These are phyloP conservation scores for Syzygium aqueum DNA, from an alignment of 345 rosid species.

Conservation along the genomic window DNA sequence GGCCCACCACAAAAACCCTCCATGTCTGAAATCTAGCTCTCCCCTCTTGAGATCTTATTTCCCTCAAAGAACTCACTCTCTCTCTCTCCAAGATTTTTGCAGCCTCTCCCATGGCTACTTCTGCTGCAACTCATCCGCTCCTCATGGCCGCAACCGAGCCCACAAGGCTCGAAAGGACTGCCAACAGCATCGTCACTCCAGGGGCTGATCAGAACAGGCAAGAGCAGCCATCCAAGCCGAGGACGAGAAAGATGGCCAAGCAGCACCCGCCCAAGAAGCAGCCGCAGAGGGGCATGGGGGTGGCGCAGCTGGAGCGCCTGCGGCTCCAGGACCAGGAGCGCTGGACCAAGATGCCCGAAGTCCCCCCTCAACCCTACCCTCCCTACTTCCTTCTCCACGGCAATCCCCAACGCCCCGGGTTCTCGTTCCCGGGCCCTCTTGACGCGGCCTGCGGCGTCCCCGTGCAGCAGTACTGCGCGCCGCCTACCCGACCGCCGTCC, in stretches of 20 bases:
- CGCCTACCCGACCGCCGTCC: neutral
- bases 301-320: slow-evolving; percentile 55
- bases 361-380: neutral
- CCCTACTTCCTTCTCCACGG: neutral
- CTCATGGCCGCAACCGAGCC: neutral
- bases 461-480: slow-evolving; percentile 22
- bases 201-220: neutral
- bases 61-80: neutral
- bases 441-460: slow-evolving; percentile 16
- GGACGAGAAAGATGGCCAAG: slow-evolving; percentile 11
- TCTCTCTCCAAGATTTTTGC: neutral
- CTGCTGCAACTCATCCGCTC: neutral
- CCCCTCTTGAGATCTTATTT: neutral
- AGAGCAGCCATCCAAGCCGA: neutral
- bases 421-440: neutral
- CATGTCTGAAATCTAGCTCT: neutral
- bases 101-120: neutral
- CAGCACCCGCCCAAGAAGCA: slow-evolving; percentile 33
- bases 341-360: slow-evolving; percentile 24
- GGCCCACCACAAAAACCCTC: neutral
- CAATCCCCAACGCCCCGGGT: neutral
- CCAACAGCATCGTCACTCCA: slow-evolving; percentile 15
- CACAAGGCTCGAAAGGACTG: neutral
- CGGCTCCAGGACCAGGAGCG: slow-evolving; percentile 39
- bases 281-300: slow-evolving; percentile 71